Percentiles rank a stretch among this genome's conserved stretches.
phyloP scores from a whole-genome alignment of 1,284 basidiomycete species.

The Papiliotrema fonsecae region DNA sequence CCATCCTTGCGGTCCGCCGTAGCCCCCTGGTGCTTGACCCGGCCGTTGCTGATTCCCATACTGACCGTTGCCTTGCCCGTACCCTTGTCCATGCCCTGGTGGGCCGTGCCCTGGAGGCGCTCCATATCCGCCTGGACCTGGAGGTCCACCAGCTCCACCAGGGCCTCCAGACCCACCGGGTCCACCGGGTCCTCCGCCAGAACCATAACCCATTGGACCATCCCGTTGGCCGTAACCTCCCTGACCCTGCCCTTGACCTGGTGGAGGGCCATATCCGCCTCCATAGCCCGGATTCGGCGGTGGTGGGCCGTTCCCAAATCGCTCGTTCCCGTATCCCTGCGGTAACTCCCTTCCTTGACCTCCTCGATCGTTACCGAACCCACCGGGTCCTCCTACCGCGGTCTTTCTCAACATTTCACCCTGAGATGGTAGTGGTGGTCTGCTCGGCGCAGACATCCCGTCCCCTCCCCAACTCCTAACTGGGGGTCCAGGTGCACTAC shows the following conservation, averaged over 20 bases:
- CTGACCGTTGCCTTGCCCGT: background rate
- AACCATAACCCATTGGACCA: background rate
- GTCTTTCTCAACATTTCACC: conserved; percentile 48
- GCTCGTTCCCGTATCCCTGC: background rate
- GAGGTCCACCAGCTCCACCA: conserved; percentile 6
- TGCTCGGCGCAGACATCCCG: background rate
- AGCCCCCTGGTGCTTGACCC: background rate
- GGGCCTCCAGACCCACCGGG: background rate
- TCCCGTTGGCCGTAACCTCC: too few relatives aligned
- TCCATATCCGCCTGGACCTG: conserved; percentile 4
- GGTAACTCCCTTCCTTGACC: background rate
- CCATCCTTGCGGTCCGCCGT: background rate
- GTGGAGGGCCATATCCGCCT: conserved; percentile 6
- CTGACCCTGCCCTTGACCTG: too few relatives aligned
- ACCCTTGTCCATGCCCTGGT: conserved; percentile 5
- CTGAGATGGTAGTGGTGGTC: conserved; percentile 34
- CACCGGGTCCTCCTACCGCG: conserved; percentile 19
- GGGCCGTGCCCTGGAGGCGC: background rate
- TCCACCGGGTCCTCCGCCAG: background rate
- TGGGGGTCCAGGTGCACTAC: conserved; percentile 6
- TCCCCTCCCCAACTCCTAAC: conserved; percentile 1
- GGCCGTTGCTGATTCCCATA: background rate
- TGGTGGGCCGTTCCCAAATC: background rate
- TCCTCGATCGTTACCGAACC: conserved; percentile 1
- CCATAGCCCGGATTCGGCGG: background rate